Conservation (phyloP, 169 alveolate genomes). For the Sarcocystis neurona region DNA sequence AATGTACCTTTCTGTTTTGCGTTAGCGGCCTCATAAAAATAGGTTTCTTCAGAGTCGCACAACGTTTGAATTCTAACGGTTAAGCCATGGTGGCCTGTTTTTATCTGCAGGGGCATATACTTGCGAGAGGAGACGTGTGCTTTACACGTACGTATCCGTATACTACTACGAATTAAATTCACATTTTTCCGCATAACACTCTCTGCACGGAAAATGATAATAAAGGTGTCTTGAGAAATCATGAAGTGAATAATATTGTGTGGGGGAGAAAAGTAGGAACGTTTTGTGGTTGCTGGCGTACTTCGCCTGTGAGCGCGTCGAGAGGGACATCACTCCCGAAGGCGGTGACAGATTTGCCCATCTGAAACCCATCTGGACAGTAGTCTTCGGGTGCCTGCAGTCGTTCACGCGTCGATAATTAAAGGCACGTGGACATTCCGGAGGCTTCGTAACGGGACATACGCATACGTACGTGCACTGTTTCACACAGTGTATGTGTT, state of each 20-base stretch:
- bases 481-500: background rate
- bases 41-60: slow-evolving; percentile 8
- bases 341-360: background rate
- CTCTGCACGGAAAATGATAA: too few relatives aligned
- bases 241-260: background rate
- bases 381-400: slow-evolving; percentile 38
- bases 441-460: too few relatives aligned
- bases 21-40: background rate
- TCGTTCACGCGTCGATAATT: background rate
- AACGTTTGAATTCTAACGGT: background rate
- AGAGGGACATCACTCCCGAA: slow-evolving; percentile 5
- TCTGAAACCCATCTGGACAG: slow-evolving; percentile 8
- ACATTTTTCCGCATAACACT: too few relatives aligned
- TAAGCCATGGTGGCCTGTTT: background rate
- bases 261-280: too few relatives aligned
- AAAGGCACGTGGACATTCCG: background rate
- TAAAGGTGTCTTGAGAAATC: background rate
- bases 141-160: too few relatives aligned
- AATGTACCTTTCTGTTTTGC: background rate
- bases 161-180: too few relatives aligned
- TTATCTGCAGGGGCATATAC: background rate
- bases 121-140: too few relatives aligned
- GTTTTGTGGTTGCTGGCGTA: too few relatives aligned
- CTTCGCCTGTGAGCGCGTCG: background rate
- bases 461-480: background rate